These are phyloP conservation scores for Telopea speciosissima DNA, from an alignment of 177 flowering plant genomes.

Conservation along the genomic window DNA sequence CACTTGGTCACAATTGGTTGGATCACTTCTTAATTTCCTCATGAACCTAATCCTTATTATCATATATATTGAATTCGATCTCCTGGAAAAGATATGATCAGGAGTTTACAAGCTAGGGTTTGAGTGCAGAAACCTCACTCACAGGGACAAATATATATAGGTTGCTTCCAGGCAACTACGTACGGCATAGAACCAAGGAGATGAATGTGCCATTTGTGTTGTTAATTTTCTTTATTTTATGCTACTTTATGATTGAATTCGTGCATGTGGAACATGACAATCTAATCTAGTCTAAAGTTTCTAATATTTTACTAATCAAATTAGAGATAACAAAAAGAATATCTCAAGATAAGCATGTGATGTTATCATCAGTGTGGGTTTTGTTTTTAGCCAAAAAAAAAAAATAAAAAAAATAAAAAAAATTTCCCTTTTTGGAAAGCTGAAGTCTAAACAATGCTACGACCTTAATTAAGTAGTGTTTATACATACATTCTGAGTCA, in stretches of 20 bases:
- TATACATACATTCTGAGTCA: background rate
- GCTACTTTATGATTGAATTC: background rate
- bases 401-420: background rate
- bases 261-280: background rate
- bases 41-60: too few relatives aligned
- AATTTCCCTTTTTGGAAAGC: background rate
- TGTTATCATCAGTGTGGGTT: background rate
- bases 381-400: background rate
- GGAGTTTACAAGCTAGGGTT: slow-evolving; percentile 12
- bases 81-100: too few relatives aligned
- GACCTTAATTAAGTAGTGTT: too few relatives aligned
- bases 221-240: background rate
- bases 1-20: too few relatives aligned
- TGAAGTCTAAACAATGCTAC: too few relatives aligned
- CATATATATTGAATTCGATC: too few relatives aligned
- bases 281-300: too few relatives aligned
- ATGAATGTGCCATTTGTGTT: background rate
- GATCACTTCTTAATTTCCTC: too few relatives aligned
- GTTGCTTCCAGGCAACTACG: slow-evolving; percentile 15
- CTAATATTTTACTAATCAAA: background rate
- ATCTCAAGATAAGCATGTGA: background rate
- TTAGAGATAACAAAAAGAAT: background rate
- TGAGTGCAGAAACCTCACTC: slow-evolving; percentile 20
- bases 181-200: slow-evolving; percentile 10
- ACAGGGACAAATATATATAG: slow-evolving; percentile 22